These are phyloP conservation scores for Verticillium zaregamsianum DNA, from an alignment of 2,329 filamentous ascomycete genomes.

Conservation along the genomic window DNA sequence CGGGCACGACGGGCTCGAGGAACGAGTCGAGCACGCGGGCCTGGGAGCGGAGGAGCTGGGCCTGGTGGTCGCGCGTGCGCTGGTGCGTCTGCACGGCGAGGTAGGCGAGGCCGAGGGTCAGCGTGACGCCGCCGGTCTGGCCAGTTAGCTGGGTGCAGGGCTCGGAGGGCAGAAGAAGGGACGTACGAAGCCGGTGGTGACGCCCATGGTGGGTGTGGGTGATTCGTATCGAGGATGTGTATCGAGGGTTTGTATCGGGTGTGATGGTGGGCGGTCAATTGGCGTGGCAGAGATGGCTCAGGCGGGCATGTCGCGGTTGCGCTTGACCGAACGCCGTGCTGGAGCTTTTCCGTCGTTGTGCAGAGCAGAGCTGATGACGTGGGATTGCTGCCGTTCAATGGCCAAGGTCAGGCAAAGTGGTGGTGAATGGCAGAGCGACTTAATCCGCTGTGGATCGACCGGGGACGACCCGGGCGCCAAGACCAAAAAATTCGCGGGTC, in stretches of 20 bases:
- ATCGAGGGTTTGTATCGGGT: not conserved
- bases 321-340: conserved; percentile 15
- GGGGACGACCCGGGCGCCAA: conserved; percentile 2
- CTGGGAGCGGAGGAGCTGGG: conserved; percentile 53
- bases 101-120: conserved; percentile 71
- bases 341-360: not conserved
- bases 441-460: not conserved
- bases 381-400: not conserved
- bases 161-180: conserved; percentile 3
- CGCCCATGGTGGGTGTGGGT: conserved; percentile 53
- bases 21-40: conserved; percentile 49
- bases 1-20: conserved; percentile 41
- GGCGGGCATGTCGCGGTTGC: conserved; percentile 27
- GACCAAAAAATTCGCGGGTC: conserved; percentile 4
- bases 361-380: conserved; percentile 6
- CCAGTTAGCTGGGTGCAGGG: not conserved
- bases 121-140: conserved; percentile 70
- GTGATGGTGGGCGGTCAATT: not conserved
- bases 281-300: conserved; percentile 2
- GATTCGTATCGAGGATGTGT: not conserved
- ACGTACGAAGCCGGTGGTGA: conserved; percentile 70
- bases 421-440: conserved; percentile 1
- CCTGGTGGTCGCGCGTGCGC: conserved; percentile 59
- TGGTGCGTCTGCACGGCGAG: conserved; percentile 67
- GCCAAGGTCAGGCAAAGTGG: not conserved